A percentile compares a stretch with the other conserved stretches of the same genome.
phyloP scores from a whole-genome alignment of 1,284 basidiomycete genomes.

The Leccinum glutinopallens region DNA sequence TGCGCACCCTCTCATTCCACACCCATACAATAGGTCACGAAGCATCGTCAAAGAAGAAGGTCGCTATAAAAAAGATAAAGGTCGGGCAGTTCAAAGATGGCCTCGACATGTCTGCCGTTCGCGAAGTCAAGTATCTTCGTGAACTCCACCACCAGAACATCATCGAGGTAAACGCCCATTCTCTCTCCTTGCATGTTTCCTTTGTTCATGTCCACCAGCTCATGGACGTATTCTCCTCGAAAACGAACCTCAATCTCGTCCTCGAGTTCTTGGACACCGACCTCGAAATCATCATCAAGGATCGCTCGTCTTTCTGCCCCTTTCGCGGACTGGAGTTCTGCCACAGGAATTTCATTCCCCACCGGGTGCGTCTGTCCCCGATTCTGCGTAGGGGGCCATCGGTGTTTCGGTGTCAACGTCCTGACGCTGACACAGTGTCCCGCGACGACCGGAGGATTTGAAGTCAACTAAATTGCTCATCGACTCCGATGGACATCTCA shows the following conservation, averaged over 20 bases:
- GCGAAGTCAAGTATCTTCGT: constrained; percentile 96
- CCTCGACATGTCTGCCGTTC: constrained; percentile 97
- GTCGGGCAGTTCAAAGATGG: constrained; percentile 97
- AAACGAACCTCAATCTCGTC: constrained; percentile 95
- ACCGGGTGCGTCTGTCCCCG: constrained; percentile 67
- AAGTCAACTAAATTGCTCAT: constrained; percentile 99
- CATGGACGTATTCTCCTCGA: constrained; percentile 95
- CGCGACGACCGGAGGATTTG: constrained; percentile 73
- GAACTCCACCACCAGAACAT: constrained; percentile 95
- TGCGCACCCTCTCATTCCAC: neutral
- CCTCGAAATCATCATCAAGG: constrained; percentile 96
- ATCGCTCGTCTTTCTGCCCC: constrained; percentile 87
- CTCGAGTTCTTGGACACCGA: constrained; percentile 98
- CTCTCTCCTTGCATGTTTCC: neutral
- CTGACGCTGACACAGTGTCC: constrained; percentile 14
- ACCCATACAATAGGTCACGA: constrained; percentile 56
- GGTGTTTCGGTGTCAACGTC: constrained; percentile 7
- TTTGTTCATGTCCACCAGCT: constrained; percentile 55
- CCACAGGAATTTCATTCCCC: constrained; percentile 91
- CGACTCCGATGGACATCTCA: constrained; percentile 87
- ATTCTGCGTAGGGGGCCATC: constrained; percentile 13
- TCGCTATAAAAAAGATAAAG: constrained; percentile 99
- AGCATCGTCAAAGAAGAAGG: constrained; percentile 67
- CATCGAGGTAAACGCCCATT: constrained; percentile 66
- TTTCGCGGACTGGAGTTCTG: constrained; percentile 97